These are phyloP conservation scores for Elsinoe fawcettii DNA, from an alignment of 2,329 filamentous ascomycete species.

Conservation along the genomic window DNA sequence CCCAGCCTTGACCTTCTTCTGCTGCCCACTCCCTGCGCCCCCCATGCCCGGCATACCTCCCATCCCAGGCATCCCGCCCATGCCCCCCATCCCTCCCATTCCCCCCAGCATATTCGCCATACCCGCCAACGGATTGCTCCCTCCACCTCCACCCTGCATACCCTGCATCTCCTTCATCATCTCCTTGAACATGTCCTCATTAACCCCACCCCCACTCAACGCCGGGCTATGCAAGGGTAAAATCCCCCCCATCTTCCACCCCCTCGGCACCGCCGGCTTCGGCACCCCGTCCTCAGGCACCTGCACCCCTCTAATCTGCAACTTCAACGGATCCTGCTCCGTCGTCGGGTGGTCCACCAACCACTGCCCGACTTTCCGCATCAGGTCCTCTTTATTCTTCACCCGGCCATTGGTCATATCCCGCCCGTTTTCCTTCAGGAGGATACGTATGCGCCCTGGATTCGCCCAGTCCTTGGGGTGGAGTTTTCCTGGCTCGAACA, in stretches of 20 bases:
- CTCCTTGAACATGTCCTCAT: constrained; percentile 88
- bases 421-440: constrained; percentile 57
- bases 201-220: constrained; percentile 85
- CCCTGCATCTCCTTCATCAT: constrained; percentile 90
- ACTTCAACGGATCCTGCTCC: constrained; percentile 59
- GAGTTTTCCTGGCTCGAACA: constrained; percentile 83
- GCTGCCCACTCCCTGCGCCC: constrained; percentile 18
- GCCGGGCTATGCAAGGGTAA: constrained; percentile 83
- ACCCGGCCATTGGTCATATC: constrained; percentile 42
- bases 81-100: constrained; percentile 16
- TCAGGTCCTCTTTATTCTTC: constrained; percentile 48
- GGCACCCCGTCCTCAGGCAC: constrained; percentile 54
- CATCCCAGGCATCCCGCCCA: background rate
- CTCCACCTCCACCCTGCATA: constrained; percentile 18
- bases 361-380: constrained; percentile 73
- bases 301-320: constrained; percentile 66
- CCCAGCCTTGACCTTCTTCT: constrained; percentile 28
- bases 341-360: constrained; percentile 71
- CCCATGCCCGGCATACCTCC: constrained; percentile 14
- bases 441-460: constrained; percentile 77
- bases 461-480: constrained; percentile 98
- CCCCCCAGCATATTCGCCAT: constrained; percentile 27
- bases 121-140: constrained; percentile 27
- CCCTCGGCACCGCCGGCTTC: constrained; percentile 60
- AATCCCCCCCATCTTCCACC: constrained; percentile 82